Evolutionary conservation across 257 asterid species (phyloP), one percentile per base, ranked within the genome.

Genomic region (Echium plantagineum): DNA sequence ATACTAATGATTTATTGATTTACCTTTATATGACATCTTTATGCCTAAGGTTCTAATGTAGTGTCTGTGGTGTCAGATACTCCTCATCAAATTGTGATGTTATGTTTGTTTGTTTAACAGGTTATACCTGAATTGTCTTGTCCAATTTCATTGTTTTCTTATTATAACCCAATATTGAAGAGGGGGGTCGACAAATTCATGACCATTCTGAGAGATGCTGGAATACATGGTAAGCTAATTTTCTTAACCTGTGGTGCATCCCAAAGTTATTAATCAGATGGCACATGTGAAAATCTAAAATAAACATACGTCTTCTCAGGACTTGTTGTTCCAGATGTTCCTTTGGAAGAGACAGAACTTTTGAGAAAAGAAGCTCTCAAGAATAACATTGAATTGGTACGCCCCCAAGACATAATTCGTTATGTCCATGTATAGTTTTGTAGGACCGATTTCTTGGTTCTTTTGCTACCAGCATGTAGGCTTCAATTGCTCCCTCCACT

Each of bases 121-220:
- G 95, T 86, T 69, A 73, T 80, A 21, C 97, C 97, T 72, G 82
- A 79, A 62, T 74, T 89, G 74, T 82, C 97, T 65, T 79, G 89
- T 70, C 97, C 97, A 16, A 18, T 89, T 59, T 80, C 95, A 55
- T 47, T 89, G 15, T 89, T 89, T 81, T 66, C 95, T 15, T 89
- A 89, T 80, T 89, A 86, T 75, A 89, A 89, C 63, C 97, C 97
- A 55, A 86, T 89, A 75, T 90, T 89, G 62, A 86, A 86, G 73
- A 86, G 95, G 49, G 97, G 97, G 2, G 65, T 74, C 57, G 94
- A 72, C 47, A 77, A 82, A 61, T 89, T 89, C 83, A 86, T 89
- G 97, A 72, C 59, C 72, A 86, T 80, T 57, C 78, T 84, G 69
- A 75, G 80, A 63, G 91, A 86, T 64, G 70, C 82, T 24, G 95